Evolutionary conservation across 2,329 filamentous ascomycete species (phyloP).

Genomic region (Amylocarpus encephaloides): DNA sequence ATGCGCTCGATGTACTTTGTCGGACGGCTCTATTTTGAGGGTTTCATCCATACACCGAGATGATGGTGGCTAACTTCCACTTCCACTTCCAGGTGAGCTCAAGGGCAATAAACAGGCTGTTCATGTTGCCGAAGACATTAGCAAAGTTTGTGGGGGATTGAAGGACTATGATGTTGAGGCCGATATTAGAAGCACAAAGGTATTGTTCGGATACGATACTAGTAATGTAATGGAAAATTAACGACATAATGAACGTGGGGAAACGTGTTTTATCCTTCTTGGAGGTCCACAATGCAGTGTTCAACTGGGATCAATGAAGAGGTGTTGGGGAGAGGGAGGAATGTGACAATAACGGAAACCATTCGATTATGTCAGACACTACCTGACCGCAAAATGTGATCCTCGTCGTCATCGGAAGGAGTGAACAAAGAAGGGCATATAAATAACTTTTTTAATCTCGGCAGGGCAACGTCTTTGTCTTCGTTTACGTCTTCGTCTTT

Average conservation of each 20-base stretch:
- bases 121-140: slow-evolving; percentile 25
- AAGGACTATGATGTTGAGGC: slow-evolving; percentile 12
- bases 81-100: slow-evolving; percentile 28
- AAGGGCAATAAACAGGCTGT: slow-evolving; percentile 34
- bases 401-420: not conserved
- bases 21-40: not conserved
- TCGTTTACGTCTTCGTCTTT: not conserved
- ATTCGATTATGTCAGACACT: too few relatives aligned
- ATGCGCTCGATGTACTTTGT: slow-evolving; percentile 8
- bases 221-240: not conserved
- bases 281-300: not conserved
- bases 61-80: too few relatives aligned
- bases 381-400: not conserved
- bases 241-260: not conserved
- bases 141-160: slow-evolving; percentile 14
- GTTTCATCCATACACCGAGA: not conserved
- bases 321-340: not conserved
- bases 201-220: not conserved
- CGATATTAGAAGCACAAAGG: not conserved
- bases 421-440: not conserved
- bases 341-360: not conserved
- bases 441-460: not conserved
- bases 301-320: too few relatives aligned
- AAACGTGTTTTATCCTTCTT: not conserved
- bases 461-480: not conserved